Base-by-base conservation (phyloP, 371 early-diverging fungal genomes). In the Agmasoma carcini region DNA sequence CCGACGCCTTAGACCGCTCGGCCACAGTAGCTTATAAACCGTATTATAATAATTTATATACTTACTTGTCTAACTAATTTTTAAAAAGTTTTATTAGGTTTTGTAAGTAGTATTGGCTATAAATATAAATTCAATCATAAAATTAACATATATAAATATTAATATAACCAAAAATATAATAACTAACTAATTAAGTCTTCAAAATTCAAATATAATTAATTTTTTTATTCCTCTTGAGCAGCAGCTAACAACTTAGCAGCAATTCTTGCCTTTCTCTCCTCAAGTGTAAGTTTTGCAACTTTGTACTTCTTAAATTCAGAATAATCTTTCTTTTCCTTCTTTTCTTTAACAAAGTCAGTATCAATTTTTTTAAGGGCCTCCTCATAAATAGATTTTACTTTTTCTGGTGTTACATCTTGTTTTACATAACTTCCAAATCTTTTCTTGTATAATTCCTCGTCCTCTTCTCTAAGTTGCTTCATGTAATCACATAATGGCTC, bases 401-500 rank as follows among this genome's bases (percentile, higher is more conserved):
- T 81, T 66, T 91, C 95, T 47, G 92, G 81, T 55, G 80, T 75
- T 65, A 95, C 79, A 56, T 84, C 90, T 53, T 79, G 81, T 77
- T 81, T 87, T 73, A 95, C 81, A 84, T 85, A 95, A 71, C 80
- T 80, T 54, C 88, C 77, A 80, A 98, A 98, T 78, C 91, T 91
- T 70, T 80, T 79, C 81, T 89, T 87, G 86, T 85, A 95, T 65
- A 82, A 82, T 69, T 94, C 92, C 76, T 86, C 86, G 79, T 95
- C 92, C 75, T 88, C 90, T 79, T 93, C 94, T 79, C 86, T 82
- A 63, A 95, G 85, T 78, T 80, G 76, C 67, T 82, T 82, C 93
- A 94, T 95, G 83, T 92, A 98, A 68, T 90, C 87, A 61, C 87
- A 82, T 59, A 94, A 87, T 81, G 90, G 88, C 68, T 88, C 83